Evolutionary conservation across 306 rosid genomes (phyloP), one percentile per base, ranked within the genome.

Genomic region (Rosa persica): DNA sequence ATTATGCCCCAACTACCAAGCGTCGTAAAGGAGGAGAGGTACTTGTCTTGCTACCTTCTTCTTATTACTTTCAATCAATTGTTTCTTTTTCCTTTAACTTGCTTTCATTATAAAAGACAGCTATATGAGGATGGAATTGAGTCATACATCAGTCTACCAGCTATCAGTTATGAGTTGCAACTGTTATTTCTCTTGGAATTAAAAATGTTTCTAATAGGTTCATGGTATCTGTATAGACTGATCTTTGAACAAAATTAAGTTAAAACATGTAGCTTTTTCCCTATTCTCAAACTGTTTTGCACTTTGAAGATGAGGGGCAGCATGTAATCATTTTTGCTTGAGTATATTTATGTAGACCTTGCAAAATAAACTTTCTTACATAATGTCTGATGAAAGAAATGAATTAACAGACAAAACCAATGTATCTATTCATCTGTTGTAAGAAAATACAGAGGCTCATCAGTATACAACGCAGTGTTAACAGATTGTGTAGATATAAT

Each of bases 1-100:
- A 92, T 49, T 80, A 57, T 67, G 76, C 77, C 75, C 81, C 89
- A 1, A 83, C 87, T 78, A 81, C 94, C 16, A 94, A 94, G 78
- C 97, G 96, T 52, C 87, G 92, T 43, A 87, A 93, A 86, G 98
- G 96, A 61, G 98, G 98, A 78, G 96, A 89, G 84, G 97, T 94
- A 88, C 89, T 84, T 23, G 62, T 83, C 73, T 69, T 72, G 80
- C 78, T 54, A 51, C 22, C 77, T 12, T 73, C 78, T 86, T 75
- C 42, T 49, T 60, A 54, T n/a, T 20, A 54, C 61, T 77, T 52
- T 22, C 70, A 19, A 66, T 30, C 23, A 51, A 17, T 51, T 51
- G 17, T 15, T 49, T 13, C 5, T 49, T 49, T 16, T 15, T 30
- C 3, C 36, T 30, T 30, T 49, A 1, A 49, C 54, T 49, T 49